Base-by-base conservation (phyloP, 2,329 filamentous ascomycete genomes). In the Emydomyces testavorans region DNA sequence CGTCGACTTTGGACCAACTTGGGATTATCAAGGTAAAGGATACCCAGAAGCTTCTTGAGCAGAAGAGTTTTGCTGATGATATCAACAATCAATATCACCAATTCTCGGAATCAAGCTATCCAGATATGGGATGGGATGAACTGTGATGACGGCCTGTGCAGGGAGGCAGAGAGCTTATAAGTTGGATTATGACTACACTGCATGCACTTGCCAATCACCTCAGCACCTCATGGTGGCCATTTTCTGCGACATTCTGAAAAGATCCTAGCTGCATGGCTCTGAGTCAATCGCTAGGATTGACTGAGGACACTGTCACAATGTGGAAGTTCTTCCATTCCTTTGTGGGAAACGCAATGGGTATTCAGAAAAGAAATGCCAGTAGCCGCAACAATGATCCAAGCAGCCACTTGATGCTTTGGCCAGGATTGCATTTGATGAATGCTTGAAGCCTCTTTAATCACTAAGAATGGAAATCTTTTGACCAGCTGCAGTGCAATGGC, bases 81-180 rank as follows among this genome's bases (percentile, higher is more conserved):
- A 20, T 20, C 18, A 35, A 34, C 32, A 45, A 6, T 6, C 3
- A 37, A 15, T 32, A 31, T 42, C 39, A 32, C 16, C 16, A n/a
- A 23, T 45, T 20, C 42, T 45, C 20, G 15, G 40, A 4, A 16
- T 43, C 10, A 16, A 21, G 31, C 31, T n/a, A 4, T 36, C 4
- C 29, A 11, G 16, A 20, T n/a, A 35, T 15, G 24, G 10, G 31
- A 13, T 16, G 36, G 6, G 18, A 45, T 45, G 29, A 29, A 26
- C n/a, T 15, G 10, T 26, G 42, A 45, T 45, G 42, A 36, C 26
- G 31, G 42, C 10, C 13, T 35, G 42, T 45, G 42, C 42, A 45
- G 42, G 39, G 39, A 8, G 26, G 11, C 4, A 42, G 20, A n/a
- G 28, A 23, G 18, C 23, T 37, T 37, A 45, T 45, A 45, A 45